Evolutionary conservation across 2,329 filamentous ascomycete species (phyloP).

Genomic region (Massarina eburnea): DNA sequence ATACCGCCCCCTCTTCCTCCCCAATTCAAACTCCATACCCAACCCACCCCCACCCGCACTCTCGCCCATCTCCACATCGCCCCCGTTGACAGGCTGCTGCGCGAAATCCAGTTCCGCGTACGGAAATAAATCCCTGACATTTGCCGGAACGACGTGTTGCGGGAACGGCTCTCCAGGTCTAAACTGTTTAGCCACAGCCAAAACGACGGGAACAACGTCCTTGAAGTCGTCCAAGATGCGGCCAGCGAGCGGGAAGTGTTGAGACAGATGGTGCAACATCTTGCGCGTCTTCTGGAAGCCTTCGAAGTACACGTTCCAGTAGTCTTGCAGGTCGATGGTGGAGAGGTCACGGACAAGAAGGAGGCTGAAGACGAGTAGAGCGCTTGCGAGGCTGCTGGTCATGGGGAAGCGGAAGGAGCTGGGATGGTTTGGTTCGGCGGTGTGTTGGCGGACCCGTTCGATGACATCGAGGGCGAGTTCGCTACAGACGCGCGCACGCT

Average conservation of each 20-base stretch:
- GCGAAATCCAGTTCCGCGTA: constrained; percentile 24
- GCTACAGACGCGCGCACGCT: constrained; percentile 14
- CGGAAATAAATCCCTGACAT: constrained; percentile 24
- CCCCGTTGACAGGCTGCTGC: constrained; percentile 8
- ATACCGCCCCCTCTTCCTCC: constrained; percentile 3
- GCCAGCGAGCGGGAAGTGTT: constrained; percentile 16
- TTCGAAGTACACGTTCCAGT: constrained; percentile 7
- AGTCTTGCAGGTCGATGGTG: constrained; percentile 7
- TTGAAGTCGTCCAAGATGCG: constrained; percentile 26
- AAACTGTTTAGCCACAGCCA: constrained; percentile 1
- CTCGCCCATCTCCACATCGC: neutral
- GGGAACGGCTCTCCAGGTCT: neutral
- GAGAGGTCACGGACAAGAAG: constrained; percentile 19
- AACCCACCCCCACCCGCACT: neutral
- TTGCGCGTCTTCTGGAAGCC: constrained; percentile 14
- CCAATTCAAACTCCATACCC: constrained; percentile 8
- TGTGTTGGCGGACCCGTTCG: constrained; percentile 11
- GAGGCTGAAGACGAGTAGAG: constrained; percentile 22
- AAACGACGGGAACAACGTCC: constrained; percentile 13
- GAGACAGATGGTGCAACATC: constrained; percentile 18
- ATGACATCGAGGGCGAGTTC: constrained; percentile 19
- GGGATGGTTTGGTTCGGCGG: constrained; percentile 5
- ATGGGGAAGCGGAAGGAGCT: constrained; percentile 20
- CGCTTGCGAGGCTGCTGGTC: constrained; percentile 17
- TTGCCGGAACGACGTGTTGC: constrained; percentile 5